Evolutionary conservation across 768 basidiomycete genomes (phyloP).

Genomic region (Ramaria rubella): DNA sequence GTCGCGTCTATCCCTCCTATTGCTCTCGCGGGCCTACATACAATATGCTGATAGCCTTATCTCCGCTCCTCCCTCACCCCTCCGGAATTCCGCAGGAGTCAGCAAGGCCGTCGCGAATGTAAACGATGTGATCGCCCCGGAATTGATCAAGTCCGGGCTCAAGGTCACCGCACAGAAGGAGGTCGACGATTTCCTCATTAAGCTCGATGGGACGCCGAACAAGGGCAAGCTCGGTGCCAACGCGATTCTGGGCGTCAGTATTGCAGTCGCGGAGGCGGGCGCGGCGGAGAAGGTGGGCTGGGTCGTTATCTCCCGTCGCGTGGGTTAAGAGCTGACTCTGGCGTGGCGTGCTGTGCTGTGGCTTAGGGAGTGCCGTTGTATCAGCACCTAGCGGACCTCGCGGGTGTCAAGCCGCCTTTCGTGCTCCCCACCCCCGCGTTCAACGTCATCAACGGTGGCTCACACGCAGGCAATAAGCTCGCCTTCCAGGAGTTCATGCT

Average conservation of each 20-base stretch:
- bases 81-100: constrained; percentile 54
- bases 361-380: constrained; percentile 87
- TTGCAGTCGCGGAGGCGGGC: constrained; percentile 88
- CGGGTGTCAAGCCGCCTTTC: constrained; percentile 91
- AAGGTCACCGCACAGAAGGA: constrained; percentile 88
- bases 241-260: constrained; percentile 97
- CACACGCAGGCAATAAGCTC: constrained; percentile 98
- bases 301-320: background rate
- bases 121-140: constrained; percentile 85
- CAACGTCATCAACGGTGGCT: constrained; percentile 99
- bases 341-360: background rate
- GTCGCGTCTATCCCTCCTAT: constrained; percentile 19
- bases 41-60: background rate
- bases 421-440: constrained; percentile 89
- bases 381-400: constrained; percentile 92
- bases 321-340: background rate
- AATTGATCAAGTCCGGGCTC: constrained; percentile 76
- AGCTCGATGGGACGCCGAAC: constrained; percentile 95
- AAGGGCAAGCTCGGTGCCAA: constrained; percentile 99
- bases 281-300: constrained; percentile 73
- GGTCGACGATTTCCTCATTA: constrained; percentile 96
- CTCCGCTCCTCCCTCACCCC: background rate
- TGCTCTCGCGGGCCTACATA: background rate
- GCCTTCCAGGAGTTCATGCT: constrained; percentile 99
- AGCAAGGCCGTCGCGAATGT: constrained; percentile 90